Evolutionary conservation across 495 filamentous ascomycete species (phyloP), one percentile per base, ranked within the genome.

Genomic region (Aspergillus cavernicola): DNA sequence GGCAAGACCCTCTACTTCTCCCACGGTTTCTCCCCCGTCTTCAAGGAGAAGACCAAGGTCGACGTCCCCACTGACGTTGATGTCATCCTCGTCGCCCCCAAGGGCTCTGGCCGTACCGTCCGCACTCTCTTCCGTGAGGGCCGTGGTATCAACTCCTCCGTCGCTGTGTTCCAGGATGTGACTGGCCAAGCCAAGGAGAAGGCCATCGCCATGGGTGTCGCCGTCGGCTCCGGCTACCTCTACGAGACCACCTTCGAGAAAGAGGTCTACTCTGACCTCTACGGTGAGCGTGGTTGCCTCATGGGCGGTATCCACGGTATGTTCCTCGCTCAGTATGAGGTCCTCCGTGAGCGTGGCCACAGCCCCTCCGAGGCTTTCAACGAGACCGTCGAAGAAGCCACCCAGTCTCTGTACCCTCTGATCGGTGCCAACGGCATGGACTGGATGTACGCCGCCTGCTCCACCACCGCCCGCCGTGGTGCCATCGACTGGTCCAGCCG

Each of bases 261-360:
- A 84, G 95, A 97, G 81, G 93, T 97, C 70, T 96, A 92, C 87
- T 96, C 90, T 44, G 95, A 97, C 76, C 83, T 98, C 56, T 97
- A 97, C 80, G 95, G 93, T 74, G 93, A 98, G 86, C 92, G 93
- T 78, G 93, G 95, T 69, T 98, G 95, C 82, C 80, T 98, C 62
- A 98, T 97, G 95, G 95, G 93, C 64, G 93, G 95, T 75, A 98
- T 98, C 77, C 95, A 98, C 83, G 93, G 93, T 76, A 97, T 98
- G 93, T 98, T 98, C 87, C 89, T 98, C 61, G 93, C 93, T 54
- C 93, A 98, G 82, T 97, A 98, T 81, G 95, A 98, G 83, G 93
- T 97, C 64, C 92, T 98, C 72, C 93, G 93, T 68, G 93, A 98
- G 84, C 83, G 87, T 60, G 93, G 93, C 73, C 93, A 98, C 85